Evolutionary conservation across 192 early-diverging fungal genomes (phyloP).

Genomic region (Coemansia sp.): DNA sequence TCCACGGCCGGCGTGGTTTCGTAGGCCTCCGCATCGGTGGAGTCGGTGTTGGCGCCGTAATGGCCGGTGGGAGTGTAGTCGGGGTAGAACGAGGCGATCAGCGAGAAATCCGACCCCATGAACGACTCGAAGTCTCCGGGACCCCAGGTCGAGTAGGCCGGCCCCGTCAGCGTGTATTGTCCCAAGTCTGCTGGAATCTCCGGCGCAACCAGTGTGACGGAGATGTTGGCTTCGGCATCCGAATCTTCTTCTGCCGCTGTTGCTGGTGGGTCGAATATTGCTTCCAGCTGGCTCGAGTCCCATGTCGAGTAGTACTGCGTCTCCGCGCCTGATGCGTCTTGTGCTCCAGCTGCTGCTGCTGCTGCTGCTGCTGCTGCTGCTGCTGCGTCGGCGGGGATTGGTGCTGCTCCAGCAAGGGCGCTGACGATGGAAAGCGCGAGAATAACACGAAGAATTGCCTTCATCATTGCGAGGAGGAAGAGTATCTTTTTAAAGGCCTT

Average conservation of each 20-base stretch:
- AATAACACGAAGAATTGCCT: neutral
- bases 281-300: neutral
- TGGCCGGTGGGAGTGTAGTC: neutral
- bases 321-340: neutral
- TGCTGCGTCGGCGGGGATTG: neutral
- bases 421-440: neutral
- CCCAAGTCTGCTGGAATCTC: neutral
- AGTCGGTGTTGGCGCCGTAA: neutral
- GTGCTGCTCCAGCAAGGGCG: neutral
- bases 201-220: neutral
- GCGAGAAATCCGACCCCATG: slow-evolving; percentile 1
- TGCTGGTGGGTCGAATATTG: neutral
- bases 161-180: neutral
- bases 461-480: neutral
- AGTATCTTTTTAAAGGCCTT: neutral
- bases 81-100: slow-evolving; percentile 2
- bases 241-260: neutral
- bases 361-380: neutral
- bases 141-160: slow-evolving; percentile 6
- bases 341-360: neutral
- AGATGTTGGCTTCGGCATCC: neutral
- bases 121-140: slow-evolving; percentile 9
- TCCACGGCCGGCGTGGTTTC: neutral
- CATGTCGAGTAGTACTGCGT: slow-evolving; percentile 10
- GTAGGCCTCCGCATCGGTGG: neutral